phyloP scores from a whole-genome alignment of 208 protist genomes.

The Herpetomonas samuelpessoai region DNA sequence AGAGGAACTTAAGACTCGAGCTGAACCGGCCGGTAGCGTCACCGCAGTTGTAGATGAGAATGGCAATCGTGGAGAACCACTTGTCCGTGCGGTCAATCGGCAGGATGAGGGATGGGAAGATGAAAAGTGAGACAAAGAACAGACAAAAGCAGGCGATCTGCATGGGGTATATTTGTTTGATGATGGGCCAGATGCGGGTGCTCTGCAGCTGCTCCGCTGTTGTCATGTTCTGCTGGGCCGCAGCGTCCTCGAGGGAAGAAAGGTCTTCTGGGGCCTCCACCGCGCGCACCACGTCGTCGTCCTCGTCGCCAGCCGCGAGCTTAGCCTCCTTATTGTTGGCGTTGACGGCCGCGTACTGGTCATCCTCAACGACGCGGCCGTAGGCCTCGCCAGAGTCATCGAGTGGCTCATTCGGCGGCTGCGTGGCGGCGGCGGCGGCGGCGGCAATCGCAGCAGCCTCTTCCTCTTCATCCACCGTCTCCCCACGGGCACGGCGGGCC shows the following conservation, averaged over 20 bases:
- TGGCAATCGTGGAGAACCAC: conserved; percentile 50
- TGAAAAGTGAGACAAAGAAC: conserved; percentile 46
- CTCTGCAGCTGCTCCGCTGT: conserved; percentile 32
- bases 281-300: background rate
- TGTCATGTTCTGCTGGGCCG: conserved; percentile 12
- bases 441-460: background rate
- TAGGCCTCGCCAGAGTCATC: too few relatives aligned
- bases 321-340: background rate
- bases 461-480: conserved; percentile 2
- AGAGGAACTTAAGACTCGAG: conserved; percentile 23
- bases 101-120: conserved; percentile 45
- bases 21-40: conserved; percentile 32
- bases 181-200: conserved; percentile 21
- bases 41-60: conserved; percentile 45
- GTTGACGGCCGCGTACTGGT: too few relatives aligned
- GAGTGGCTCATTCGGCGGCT: too few relatives aligned
- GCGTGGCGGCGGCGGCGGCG: background rate
- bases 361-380: too few relatives aligned
- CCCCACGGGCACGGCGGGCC: background rate
- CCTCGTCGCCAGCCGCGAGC: background rate
- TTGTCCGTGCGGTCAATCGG: conserved; percentile 28
- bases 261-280: conserved; percentile 8
- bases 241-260: conserved; percentile 5
- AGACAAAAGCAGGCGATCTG: conserved; percentile 30
- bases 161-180: conserved; percentile 38